Evolutionary conservation across 2,329 filamentous ascomycete species (phyloP), one percentile per base, ranked within the genome.

Genomic region (Talaromyces sp.): DNA sequence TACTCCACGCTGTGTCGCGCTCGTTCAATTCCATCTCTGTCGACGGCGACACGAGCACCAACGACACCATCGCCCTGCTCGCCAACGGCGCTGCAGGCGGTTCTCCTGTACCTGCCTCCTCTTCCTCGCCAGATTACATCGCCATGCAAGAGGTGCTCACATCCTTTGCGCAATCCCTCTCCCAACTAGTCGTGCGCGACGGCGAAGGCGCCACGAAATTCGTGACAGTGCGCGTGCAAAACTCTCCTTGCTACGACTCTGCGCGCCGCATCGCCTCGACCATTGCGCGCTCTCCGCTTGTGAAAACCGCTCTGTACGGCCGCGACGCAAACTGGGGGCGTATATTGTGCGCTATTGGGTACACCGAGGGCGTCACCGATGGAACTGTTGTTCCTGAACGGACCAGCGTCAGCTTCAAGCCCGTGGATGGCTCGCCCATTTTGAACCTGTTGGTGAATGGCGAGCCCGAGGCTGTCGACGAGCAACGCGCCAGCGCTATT

Each of bases 311-410:
- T 0, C 81, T 99, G 46, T 99, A 99, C 75, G 94, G 94, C 65
- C 91, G 92, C 74, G 94, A 99, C 73, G 94, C 94, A 19, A 99
- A 99, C 80, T 99, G 94, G 94, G 94, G 94, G 35, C 91, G 94
- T 58, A 96, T 99, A 64, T 83, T 97, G 29, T 97, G 94, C 74
- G 93, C 94, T 0, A 92, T 92, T 4, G 94, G 94, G 3, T 97
- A 97, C 72, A 80, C 84, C 0, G 81, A 82, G 61, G 75, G 75
- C 67, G 74, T 83, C 67, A 76, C 58, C 35, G 66, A 69, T 1
- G 75, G 73, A 0, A 75, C 75, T 10, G 77, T 88, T 21, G 73
- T 82, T 1, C 84, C 84, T 1, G 74, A 79, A 55, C 77, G 79
- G 53, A 87, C 84, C 8, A 84, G 80, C 64, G 85, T 88, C 7